Percentiles rank a stretch among this genome's conserved stretches.
Conservation (phyloP, 345 rosid species). For the Brassica napus region DNA sequence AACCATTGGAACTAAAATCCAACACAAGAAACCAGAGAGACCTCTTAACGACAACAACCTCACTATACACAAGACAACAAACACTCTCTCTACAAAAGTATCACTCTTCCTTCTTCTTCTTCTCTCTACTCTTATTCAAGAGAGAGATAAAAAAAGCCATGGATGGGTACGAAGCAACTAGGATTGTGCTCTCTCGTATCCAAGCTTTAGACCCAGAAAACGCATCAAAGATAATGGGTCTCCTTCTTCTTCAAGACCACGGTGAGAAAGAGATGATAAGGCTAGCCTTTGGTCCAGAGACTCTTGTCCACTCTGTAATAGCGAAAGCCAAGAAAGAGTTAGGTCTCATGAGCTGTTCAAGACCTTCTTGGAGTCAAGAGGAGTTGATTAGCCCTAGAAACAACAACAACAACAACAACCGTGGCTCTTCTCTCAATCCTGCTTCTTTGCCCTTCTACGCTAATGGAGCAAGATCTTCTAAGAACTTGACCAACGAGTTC, state of each 20-base stretch:
- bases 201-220: constrained; percentile 77
- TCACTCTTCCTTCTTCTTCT: constrained; percentile 26
- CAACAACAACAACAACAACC: constrained; percentile 8
- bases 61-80: constrained; percentile 43
- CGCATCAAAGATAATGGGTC: constrained; percentile 94
- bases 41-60: constrained; percentile 42
- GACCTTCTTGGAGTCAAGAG: constrained; percentile 53
- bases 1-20: constrained; percentile 27
- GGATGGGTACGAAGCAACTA: constrained; percentile 93
- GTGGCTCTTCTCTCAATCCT: constrained; percentile 53
- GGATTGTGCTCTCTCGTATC: constrained; percentile 77
- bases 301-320: constrained; percentile 74
- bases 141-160: constrained; percentile 41
- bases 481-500: constrained; percentile 59
- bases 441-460: constrained; percentile 69
- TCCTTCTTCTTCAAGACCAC: constrained; percentile 83
- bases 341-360: constrained; percentile 50
- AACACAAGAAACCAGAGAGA: constrained; percentile 27
- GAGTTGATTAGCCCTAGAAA: constrained; percentile 51
- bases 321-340: constrained; percentile 71
- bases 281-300: constrained; percentile 85
- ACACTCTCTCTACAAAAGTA: constrained; percentile 41
- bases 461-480: constrained; percentile 45
- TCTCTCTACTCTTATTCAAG: constrained; percentile 24
- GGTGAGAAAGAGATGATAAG: constrained; percentile 95